Base-by-base conservation (phyloP, 306 rosid species). In the Rubus parviflorus region DNA sequence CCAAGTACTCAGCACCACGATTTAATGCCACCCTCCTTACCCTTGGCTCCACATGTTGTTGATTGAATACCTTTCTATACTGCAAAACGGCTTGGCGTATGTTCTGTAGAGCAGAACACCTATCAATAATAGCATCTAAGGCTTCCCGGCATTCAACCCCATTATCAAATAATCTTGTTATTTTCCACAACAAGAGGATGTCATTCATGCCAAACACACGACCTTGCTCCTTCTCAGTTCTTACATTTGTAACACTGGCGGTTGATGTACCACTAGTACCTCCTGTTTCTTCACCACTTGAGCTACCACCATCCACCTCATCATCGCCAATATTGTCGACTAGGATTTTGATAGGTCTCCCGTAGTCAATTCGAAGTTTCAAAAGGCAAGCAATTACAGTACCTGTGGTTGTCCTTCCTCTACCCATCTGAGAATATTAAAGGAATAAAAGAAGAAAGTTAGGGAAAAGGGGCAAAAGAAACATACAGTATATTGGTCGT, bases 321-420 rank as follows among this genome's bases (percentile, higher is more conserved):
- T 88, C 87, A 52, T 37, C 81, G 75, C 78, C 56, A 79, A 76
- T 80, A 80, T 88, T 81, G 81, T 86, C 91, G 4, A 76, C 81
- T 77, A 85, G 80, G 80, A 90, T 83, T 88, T 89, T 93, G 79
- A 90, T 81, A 74, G 96, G 97, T 81, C 93, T 90, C 56, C 97
- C 94, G 67, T 84, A 79, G 83, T 93, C 94, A 79, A 90, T 84
- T 66, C 97, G 89, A 77, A 90, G 96, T 86, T 89, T 93, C 84
- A 93, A 75, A 78, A 93, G 94, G 83, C 97, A 93, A 77, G 97
- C 97, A 79, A 93, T 90, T 70, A 93, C 97, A 45, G 96, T 93
- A 53, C 97, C 98, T 64, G 98, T 90, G 73, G 98, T 93, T 75
- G 98, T 93, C 87, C 98, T 90, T 73, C 98, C 98, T 83, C 86